Percentiles rank a stretch among this genome's conserved stretches.
phyloP scores from a whole-genome alignment of 1,284 basidiomycete species.

The Coniophora puteana region DNA sequence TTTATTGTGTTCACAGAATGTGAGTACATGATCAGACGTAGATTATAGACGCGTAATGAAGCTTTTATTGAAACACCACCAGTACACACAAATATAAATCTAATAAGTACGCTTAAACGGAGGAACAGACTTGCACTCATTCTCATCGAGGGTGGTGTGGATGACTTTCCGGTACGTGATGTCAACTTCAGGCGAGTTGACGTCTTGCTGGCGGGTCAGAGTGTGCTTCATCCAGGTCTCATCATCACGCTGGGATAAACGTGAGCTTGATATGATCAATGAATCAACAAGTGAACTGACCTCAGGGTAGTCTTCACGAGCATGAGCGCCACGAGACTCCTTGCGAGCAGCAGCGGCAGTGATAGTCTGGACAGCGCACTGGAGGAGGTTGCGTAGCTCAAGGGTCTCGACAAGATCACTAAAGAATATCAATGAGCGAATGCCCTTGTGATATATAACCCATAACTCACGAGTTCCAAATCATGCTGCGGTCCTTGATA shows the following conservation, averaged over 20 bases:
- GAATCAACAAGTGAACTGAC: conserved; percentile 36
- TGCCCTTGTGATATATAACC: not conserved
- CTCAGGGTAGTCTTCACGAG: conserved; percentile 93
- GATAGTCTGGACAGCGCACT: conserved; percentile 95
- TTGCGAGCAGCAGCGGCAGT: conserved; percentile 93
- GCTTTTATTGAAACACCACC: not conserved
- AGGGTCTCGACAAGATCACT: conserved; percentile 96
- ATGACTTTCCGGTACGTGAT: conserved; percentile 91
- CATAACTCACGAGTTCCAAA: conserved; percentile 91
- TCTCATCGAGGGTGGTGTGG: conserved; percentile 85
- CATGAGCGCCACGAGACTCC: conserved; percentile 97
- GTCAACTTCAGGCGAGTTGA: conserved; percentile 76
- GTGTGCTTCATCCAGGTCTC: conserved; percentile 94
- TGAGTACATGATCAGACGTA: too few species aligned
- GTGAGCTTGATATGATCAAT: conserved; percentile 3
- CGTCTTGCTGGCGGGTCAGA: conserved; percentile 81
- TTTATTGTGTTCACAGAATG: too few species aligned
- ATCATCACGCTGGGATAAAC: conserved; percentile 69
- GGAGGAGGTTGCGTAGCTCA: conserved; percentile 94
- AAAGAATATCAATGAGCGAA: conserved; percentile 16
- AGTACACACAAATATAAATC: conserved; percentile 5
- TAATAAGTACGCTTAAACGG: conserved; percentile 88
- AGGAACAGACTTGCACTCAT: conserved; percentile 89
- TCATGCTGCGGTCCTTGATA: conserved; percentile 97
- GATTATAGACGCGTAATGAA: too few species aligned